These are phyloP conservation scores for Leishmania guyanensis DNA, from an alignment of 208 protist genomes.

Conservation along the genomic window DNA sequence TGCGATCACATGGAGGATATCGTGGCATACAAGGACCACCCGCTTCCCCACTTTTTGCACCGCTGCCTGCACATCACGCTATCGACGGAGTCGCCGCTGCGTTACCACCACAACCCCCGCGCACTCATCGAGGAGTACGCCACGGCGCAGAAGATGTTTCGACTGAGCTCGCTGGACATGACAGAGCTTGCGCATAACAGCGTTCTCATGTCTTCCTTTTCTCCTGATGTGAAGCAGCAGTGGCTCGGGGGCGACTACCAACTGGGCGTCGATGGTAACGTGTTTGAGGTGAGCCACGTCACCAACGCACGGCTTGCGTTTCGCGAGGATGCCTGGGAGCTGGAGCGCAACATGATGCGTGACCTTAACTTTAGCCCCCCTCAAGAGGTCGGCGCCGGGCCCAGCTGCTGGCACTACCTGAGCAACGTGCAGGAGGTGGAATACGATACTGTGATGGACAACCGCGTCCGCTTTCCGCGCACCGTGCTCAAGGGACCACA, in stretches of 20 bases:
- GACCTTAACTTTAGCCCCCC: constrained; percentile 67
- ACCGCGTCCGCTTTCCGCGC: constrained; percentile 87
- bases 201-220: constrained; percentile 87
- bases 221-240: constrained; percentile 64
- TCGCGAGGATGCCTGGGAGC: constrained; percentile 80
- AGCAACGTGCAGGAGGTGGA: constrained; percentile 85
- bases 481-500: constrained; percentile 81
- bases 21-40: constrained; percentile 93
- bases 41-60: constrained; percentile 95
- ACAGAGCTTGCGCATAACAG: constrained; percentile 90
- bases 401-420: constrained; percentile 79
- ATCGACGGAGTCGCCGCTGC: constrained; percentile 96
- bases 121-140: constrained; percentile 90
- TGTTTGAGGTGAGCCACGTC: constrained; percentile 82
- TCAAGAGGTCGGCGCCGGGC: constrained; percentile 41
- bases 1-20: constrained; percentile 97
- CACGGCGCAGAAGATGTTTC: constrained; percentile 88
- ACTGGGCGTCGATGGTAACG: constrained; percentile 66
- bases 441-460: constrained; percentile 86
- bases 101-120: constrained; percentile 83
- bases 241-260: constrained; percentile 83
- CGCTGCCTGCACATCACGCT: constrained; percentile 96
- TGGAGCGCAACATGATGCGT: constrained; percentile 84
- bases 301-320: constrained; percentile 85
- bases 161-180: constrained; percentile 84